Percentiles rank a stretch among this genome's conserved stretches.
Evolutionary conservation across 2,329 filamentous ascomycete genomes (phyloP).

Genomic region (Botryotinia convoluta): DNA sequence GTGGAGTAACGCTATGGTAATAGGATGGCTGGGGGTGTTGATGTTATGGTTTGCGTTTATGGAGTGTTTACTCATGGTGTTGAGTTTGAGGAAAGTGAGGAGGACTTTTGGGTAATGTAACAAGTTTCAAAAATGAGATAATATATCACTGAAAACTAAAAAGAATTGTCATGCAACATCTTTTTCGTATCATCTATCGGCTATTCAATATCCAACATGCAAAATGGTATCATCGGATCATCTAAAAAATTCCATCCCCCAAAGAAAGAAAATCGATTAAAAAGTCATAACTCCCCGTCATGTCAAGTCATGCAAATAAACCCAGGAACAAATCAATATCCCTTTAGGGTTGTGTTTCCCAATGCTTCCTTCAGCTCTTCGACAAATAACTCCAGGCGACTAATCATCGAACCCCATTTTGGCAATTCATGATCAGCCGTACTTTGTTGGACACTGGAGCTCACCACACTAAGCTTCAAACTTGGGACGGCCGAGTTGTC

Average conservation of each 20-base stretch:
- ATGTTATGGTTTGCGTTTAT: background rate
- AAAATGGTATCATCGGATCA: background rate
- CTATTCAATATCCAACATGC: background rate
- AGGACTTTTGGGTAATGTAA: background rate
- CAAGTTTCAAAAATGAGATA: background rate
- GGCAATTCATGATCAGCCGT: constrained; percentile 14
- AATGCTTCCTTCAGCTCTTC: background rate
- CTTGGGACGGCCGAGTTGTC: constrained; percentile 27
- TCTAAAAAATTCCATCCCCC: background rate
- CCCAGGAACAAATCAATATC: background rate
- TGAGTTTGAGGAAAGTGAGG: constrained; percentile 1
- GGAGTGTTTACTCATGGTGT: background rate
- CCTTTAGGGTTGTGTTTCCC: background rate
- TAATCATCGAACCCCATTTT: constrained; percentile 9
- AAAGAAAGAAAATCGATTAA: background rate
- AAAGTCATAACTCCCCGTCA: background rate
- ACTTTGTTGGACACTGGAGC: constrained; percentile 17
- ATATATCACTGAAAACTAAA: background rate
- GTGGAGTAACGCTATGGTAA: background rate
- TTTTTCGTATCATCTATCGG: background rate
- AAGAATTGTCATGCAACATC: background rate
- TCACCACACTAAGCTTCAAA: constrained; percentile 32
- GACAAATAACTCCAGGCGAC: background rate
- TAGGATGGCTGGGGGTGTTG: background rate
- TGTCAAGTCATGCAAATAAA: background rate